Percentiles rank a stretch among this genome's conserved stretches.
Evolutionary conservation across 805 yeast genomes (phyloP).

Genomic region (Brettanomyces naardenensis): DNA sequence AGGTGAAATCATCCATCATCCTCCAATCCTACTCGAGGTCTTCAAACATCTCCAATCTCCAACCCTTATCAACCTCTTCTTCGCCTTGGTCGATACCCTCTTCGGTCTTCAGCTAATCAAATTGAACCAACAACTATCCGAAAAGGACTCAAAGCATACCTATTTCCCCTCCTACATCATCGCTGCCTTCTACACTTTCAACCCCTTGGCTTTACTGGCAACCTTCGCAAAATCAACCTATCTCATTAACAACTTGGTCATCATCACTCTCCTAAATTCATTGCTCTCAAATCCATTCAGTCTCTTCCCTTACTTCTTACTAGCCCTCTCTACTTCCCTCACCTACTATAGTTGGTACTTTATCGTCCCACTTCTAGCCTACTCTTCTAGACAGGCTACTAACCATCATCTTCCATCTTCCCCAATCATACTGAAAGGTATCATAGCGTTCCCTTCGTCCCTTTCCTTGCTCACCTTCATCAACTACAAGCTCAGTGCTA

Average conservation of each 20-base stretch:
- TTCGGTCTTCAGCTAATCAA: constrained; percentile 47
- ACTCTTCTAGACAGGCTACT: constrained; percentile 7
- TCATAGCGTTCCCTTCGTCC: not conserved
- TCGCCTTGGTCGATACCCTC: constrained; percentile 49
- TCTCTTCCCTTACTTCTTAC: constrained; percentile 36
- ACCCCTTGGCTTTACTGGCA: constrained; percentile 71
- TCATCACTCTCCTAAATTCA: constrained; percentile 27
- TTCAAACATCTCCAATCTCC: constrained; percentile 30
- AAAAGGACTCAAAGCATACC: not conserved
- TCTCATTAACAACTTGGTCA: constrained; percentile 47
- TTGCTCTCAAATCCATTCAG: constrained; percentile 23
- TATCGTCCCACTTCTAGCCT: constrained; percentile 45
- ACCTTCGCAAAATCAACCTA: constrained; percentile 63
- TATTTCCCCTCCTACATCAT: constrained; percentile 15
- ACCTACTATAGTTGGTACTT: constrained; percentile 56
- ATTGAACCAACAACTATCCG: constrained; percentile 35
- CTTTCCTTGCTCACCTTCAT: constrained; percentile 12
- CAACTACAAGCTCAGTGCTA: constrained; percentile 32
- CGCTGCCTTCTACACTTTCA: constrained; percentile 56
- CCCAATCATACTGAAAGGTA: not conserved
- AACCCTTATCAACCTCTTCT: constrained; percentile 29
- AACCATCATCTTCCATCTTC: too few relatives aligned
- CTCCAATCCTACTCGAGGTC: constrained; percentile 60
- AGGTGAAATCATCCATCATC: constrained; percentile 83
- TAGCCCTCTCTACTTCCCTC: constrained; percentile 60